Evolutionary conservation across 2,329 filamentous ascomycete genomes (phyloP), one percentile per base, ranked within the genome.

Genomic region (Exophiala sp.): DNA sequence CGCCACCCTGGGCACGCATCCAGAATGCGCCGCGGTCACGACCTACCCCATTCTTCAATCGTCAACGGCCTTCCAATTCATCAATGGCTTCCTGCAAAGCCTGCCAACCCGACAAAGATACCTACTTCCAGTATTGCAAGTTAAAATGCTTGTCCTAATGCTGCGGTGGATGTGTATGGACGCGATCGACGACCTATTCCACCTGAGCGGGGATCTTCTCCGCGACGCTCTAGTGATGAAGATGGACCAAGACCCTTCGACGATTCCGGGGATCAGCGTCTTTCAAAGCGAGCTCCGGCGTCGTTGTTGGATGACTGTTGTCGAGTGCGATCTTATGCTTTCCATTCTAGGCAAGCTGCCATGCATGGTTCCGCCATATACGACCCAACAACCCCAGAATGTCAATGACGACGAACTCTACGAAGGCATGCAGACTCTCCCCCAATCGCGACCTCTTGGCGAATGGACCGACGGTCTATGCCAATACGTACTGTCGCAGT

Each of bases 301-400:
- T 2, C 59, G 65, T 7, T 49, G 62, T 1, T 67, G 65, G 65
- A 58, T 60, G 24, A 62, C 63, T 0, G 56, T 67, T 1, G 35
- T 66, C 6, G 64, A 66, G 29, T 45, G 61, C 10, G 60, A 61
- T 37, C 43, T 66, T 13, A 62, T 63, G 43, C 43, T 64, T 3
- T 55, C 60, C 2, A 58, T 64, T 13, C 43, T 57, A 9, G 52
- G 58, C 46, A 51, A 54, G 37, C 53, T 60, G 47, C 58, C 58
- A 2, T 56, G 51, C 41, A 52, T 57, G 46, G 50, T 59, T 7
- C 55, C 58, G 3, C 38, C 40, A 16, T 59, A 55, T 30, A 53
- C 48, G 7, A 43, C 42, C 16, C 43, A 45, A 13, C 48, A 55
- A 13, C 58, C 58, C 13, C 49, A 46, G 14, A 60, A 59, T 37